A percentile compares a stretch with the other conserved stretches of the same genome.
These are phyloP conservation scores for Microsporum audouinii DNA, from an alignment of 2,329 filamentous ascomycete genomes.

Conservation along the genomic window DNA sequence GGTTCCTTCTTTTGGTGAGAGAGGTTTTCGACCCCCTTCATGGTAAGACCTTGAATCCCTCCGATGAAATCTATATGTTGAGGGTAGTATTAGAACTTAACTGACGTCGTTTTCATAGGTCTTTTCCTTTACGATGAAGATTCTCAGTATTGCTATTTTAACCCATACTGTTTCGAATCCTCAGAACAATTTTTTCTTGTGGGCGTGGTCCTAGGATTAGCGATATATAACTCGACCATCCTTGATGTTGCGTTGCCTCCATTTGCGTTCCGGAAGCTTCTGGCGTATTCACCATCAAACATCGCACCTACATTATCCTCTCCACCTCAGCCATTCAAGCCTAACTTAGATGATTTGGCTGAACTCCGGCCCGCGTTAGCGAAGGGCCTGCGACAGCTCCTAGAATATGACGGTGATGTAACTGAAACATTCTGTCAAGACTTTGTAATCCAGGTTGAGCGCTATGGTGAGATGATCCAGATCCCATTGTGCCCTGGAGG, in stretches of 20 bases:
- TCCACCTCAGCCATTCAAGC: conserved; percentile 50
- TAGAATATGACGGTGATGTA: conserved; percentile 77
- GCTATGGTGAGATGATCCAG: conserved; percentile 56
- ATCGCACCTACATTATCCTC: conserved; percentile 46
- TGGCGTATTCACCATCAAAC: conserved; percentile 60
- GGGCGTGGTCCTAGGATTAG: conserved; percentile 73
- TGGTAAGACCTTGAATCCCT: conserved; percentile 44
- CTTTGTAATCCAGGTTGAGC: conserved; percentile 66
- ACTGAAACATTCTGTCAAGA: conserved; percentile 68
- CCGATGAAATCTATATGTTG: background rate
- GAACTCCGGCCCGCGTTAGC: conserved; percentile 71
- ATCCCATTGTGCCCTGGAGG: conserved; percentile 65
- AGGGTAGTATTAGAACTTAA: background rate
- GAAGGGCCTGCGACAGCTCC: conserved; percentile 58
- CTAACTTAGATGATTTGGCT: conserved; percentile 68
- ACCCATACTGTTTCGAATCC: conserved; percentile 77
- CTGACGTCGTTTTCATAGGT: conserved; percentile 40
- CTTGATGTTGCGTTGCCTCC: conserved; percentile 78
- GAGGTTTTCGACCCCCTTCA: conserved; percentile 87
- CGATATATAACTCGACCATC: conserved; percentile 92
- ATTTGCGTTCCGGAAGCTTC: conserved; percentile 78
- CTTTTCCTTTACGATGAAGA: conserved; percentile 89
- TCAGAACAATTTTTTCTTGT: conserved; percentile 88
- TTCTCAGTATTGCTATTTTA: conserved; percentile 85
- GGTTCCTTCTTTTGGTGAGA: conserved; percentile 77